Base-by-base conservation (phyloP, 192 early-diverging fungal genomes). In the Coemansia sp. region DNA sequence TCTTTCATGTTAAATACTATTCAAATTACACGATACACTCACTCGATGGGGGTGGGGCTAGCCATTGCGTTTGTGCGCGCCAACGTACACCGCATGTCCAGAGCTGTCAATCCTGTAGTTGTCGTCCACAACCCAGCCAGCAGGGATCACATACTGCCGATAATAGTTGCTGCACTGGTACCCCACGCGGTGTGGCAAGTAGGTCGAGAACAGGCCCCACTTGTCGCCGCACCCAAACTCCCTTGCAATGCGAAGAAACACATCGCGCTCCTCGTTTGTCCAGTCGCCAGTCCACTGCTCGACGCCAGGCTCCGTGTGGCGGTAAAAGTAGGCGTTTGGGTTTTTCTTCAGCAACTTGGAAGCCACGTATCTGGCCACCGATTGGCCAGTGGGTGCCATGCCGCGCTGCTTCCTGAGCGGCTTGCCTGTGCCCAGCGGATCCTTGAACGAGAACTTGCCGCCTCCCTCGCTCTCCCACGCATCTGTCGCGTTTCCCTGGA, bases 381-480 rank as follows among this genome's bases (percentile, higher is more conserved):
- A 83, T 58, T 77, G 76, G n/a, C 76, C 76, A 5, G 56, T 49
- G 1, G 74, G 74, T 2, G 73, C 59, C 32, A 66, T 22, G 9
- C 49, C 42, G 42, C 42, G 42, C 17, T 57, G 54, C 64, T 76
- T 81, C 9, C 19, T 63, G 5, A 76, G 17, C 49, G 65, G 65
- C 34, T 85, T 84, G 32, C 85, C 78, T 14, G 70, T 80, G 15
- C 85, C 87, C 45, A 87, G 56, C 1, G 86, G 87, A 59, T 89
- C 85, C 33, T 81, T 86, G 66, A 84, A 89, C 19, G 90, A 88
- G 62, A 88, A 92, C 23, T 80, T 85, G 36, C 88, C 90, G 33
- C 90, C 90, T 22, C 89, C 90, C 46, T 92, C 85, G 57, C 84
- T 86, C 46, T 92, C 89, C 89, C 90, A 92, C 25, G 87, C 87